These are phyloP conservation scores for Andrographis paniculata DNA, from an alignment of 305 asterid genomes.

Conservation along the genomic window DNA sequence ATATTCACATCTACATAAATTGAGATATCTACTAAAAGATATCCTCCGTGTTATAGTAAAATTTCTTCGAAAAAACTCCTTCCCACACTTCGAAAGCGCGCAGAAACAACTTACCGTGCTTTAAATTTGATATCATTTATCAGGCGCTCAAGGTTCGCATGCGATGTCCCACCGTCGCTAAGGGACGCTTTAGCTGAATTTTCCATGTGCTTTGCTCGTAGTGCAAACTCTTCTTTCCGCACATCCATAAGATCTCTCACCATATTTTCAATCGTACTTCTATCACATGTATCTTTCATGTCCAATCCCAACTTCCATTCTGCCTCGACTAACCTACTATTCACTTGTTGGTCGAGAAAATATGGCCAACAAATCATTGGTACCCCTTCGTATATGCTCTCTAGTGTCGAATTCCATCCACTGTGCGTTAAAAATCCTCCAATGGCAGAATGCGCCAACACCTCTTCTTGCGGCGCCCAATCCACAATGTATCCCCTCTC, in stretches of 20 bases:
- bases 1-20: too few relatives aligned
- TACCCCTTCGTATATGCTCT: conserved; percentile 45
- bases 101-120: too few relatives aligned
- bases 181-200: conserved; percentile 31
- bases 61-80: too few relatives aligned
- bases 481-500: conserved; percentile 50
- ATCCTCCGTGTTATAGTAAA: too few relatives aligned
- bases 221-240: conserved; percentile 41
- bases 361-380: conserved; percentile 82
- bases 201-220: conserved; percentile 37
- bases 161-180: conserved; percentile 51
- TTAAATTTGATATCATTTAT: conserved; percentile 28
- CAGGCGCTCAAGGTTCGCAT: conserved; percentile 27
- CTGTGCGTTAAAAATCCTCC: conserved; percentile 66
- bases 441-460: conserved; percentile 43
- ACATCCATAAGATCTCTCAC: conserved; percentile 49
- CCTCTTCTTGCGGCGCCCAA: conserved; percentile 81
- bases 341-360: conserved; percentile 56
- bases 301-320: conserved; percentile 63
- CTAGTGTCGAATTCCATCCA: too few relatives aligned
- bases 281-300: conserved; percentile 69
- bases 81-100: too few relatives aligned
- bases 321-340: conserved; percentile 52
- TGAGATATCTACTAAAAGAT: too few relatives aligned
- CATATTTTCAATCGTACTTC: conserved; percentile 36